Conservation (phyloP, 768 basidiomycete genomes). For the Trichaptum fuscoviolaceum region DNA sequence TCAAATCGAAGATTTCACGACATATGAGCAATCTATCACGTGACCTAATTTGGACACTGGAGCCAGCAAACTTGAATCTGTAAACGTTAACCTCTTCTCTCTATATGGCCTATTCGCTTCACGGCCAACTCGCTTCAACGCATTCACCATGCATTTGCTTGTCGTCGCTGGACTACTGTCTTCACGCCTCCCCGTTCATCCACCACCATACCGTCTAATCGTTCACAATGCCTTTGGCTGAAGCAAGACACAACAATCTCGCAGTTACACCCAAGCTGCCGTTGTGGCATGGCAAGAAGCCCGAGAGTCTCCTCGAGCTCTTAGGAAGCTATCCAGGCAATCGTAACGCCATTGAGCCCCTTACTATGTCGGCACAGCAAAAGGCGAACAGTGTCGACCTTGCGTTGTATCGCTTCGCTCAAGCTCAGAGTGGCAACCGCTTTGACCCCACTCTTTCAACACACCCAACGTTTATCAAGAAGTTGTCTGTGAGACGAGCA, state of each 20-base stretch:
- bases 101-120: background rate
- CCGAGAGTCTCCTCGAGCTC: background rate
- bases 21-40: background rate
- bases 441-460: background rate
- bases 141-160: background rate
- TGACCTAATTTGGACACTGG: background rate
- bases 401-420: background rate
- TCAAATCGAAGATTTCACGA: background rate
- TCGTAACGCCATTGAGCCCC: background rate
- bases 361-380: background rate
- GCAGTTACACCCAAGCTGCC: background rate
- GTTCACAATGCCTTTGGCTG: background rate
- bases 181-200: background rate
- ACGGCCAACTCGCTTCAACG: background rate
- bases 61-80: background rate
- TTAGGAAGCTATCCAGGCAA: background rate
- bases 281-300: background rate
- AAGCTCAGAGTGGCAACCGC: background rate
- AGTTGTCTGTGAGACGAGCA: background rate
- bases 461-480: background rate
- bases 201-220: background rate
- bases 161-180: background rate
- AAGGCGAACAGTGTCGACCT: background rate
- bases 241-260: background rate
- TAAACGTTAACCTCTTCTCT: background rate